A percentile compares a stretch with the other conserved stretches of the same genome.
These are phyloP conservation scores for Balakata baccata DNA, from an alignment of 345 rosid species.

Conservation along the genomic window DNA sequence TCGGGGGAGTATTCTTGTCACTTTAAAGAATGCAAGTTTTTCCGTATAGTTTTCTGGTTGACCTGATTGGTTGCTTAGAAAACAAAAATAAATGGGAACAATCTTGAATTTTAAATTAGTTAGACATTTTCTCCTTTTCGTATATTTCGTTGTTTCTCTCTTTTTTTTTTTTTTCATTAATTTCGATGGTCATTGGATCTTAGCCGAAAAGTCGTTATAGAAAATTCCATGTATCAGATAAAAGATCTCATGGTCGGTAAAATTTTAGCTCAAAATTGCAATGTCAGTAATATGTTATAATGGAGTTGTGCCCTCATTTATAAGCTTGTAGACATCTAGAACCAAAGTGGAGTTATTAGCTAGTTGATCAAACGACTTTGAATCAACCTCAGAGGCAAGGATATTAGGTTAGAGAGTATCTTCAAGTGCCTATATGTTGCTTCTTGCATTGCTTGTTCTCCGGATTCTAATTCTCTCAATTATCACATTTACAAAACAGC, in stretches of 20 bases:
- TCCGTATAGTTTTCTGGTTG: background rate
- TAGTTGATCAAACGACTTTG: background rate
- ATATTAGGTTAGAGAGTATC: background rate
- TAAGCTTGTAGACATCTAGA: background rate
- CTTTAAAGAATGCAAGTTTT: background rate
- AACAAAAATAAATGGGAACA: background rate
- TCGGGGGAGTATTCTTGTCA: constrained; percentile 28
- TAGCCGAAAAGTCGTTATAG: background rate
- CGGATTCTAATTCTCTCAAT: background rate
- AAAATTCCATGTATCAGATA: background rate
- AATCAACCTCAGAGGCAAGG: background rate
- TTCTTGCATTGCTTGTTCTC: background rate
- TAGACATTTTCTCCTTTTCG: background rate
- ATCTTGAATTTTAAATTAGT: background rate
- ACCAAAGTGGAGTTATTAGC: background rate
- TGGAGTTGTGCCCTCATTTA: background rate
- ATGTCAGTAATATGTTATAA: background rate
- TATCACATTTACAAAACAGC: background rate
- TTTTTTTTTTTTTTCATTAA: constrained; percentile 9
- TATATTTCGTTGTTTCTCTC: background rate
- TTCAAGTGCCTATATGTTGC: background rate
- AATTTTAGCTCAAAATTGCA: background rate
- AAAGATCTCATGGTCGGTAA: background rate
- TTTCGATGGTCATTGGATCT: background rate
- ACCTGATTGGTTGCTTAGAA: constrained; percentile 17